Percentiles rank a stretch among this genome's conserved stretches.
Conservation (phyloP, 495 filamentous ascomycete species). For the Lasiosphaeria ovina region DNA sequence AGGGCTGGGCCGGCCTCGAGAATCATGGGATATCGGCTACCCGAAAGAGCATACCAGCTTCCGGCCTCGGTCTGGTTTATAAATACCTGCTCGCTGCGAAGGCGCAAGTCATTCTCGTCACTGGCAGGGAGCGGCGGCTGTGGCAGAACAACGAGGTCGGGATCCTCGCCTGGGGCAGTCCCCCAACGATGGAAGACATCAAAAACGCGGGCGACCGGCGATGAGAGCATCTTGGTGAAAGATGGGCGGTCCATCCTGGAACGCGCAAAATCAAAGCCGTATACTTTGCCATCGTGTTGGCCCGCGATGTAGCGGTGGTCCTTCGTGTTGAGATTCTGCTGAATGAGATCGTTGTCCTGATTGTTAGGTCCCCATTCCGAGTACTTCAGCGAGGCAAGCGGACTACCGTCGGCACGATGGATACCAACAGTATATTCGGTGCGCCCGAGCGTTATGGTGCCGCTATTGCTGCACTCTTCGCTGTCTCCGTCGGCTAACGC, state of each 20-base stretch:
- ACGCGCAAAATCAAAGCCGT: constrained; percentile 70
- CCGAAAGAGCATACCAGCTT: constrained; percentile 93
- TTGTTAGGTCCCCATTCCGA: constrained; percentile 96
- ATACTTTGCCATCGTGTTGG: constrained; percentile 80
- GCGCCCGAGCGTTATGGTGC: constrained; percentile 73
- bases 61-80: constrained; percentile 82
- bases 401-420: constrained; percentile 69
- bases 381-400: constrained; percentile 86
- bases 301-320: constrained; percentile 88
- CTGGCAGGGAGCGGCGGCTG: constrained; percentile 72
- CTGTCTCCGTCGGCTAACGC: constrained; percentile 61
- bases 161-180: constrained; percentile 54
- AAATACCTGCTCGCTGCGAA: constrained; percentile 67
- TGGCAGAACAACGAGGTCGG: constrained; percentile 73
- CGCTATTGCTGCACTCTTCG: constrained; percentile 68
- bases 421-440: constrained; percentile 88
- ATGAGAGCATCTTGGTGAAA: constrained; percentile 64
- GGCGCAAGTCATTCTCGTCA: constrained; percentile 54
- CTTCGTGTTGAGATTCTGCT: constrained; percentile 73
- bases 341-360: constrained; percentile 80
- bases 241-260: constrained; percentile 32
- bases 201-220: constrained; percentile 86
- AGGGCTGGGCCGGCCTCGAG: constrained; percentile 67
- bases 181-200: constrained; percentile 76
- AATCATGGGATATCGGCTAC: constrained; percentile 79